Base-by-base conservation (phyloP, 768 basidiomycete genomes). In the Grammothele lineata region DNA sequence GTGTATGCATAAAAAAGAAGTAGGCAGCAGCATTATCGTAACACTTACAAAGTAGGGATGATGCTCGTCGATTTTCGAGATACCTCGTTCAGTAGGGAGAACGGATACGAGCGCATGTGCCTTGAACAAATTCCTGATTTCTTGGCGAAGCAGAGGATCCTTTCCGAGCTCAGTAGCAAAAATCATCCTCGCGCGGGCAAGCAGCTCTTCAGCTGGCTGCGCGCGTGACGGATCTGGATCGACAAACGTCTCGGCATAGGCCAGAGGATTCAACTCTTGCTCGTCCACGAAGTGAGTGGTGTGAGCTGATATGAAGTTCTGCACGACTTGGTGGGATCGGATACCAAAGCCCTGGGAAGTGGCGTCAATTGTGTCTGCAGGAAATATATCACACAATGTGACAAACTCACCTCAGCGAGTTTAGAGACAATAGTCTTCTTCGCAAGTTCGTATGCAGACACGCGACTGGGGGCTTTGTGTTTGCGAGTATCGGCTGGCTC, bases 111-210 rank as follows among this genome's bases (percentile, higher is more conserved):
- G 72, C 2, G 86, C 95, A 51, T 85, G 80, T 11, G 74, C 71
- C 59, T 78, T 83, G 73, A 92, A 93, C 30, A 78, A 61, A 45
- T 81, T 74, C 42, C 96, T 81, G 41, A 92, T 81, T 47, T 82
- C 75, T 52, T 83, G 81, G 34, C 92, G 76, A 24, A 99, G 76
- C 10, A 92, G 69, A 11, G 95, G 95, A 63, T 99, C 95, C 61
- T 89, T 94, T 26, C 90, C 89, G 15, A 98, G 76, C 63, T 98
- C 96, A 0, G 88, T 91, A 5, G 86, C 78, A 38, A 98, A 68
- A 46, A 98, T 85, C 73, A 90, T 78, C 39, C 89, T 80, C 9
- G 91, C 88, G 26, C 79, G 79, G 38, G 74, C 74, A 37, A 92
- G 75, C 22, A 88, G 62, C 43, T 90, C 85, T 45, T 89, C 83